Percentiles rank a stretch among this genome's conserved stretches.
phyloP scores from a whole-genome alignment of 2,329 filamentous ascomycete species.

The Phoma sp. region DNA sequence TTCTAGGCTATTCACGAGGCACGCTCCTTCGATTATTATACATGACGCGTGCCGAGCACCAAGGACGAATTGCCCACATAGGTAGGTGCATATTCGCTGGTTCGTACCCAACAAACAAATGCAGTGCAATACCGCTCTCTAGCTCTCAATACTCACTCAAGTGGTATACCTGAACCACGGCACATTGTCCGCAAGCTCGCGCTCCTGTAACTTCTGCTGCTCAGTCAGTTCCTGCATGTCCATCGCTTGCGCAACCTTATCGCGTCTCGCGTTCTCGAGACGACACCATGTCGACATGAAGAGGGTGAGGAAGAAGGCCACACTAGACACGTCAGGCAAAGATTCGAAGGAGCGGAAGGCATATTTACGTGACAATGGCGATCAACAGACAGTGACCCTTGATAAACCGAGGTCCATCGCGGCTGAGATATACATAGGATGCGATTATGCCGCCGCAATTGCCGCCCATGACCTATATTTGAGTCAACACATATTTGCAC shows the following conservation, averaged over 20 bases:
- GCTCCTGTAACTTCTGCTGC: conserved; percentile 61
- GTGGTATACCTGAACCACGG: conserved; percentile 50
- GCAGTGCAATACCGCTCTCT: background rate
- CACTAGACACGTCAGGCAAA: conserved; percentile 34
- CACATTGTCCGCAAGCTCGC: conserved; percentile 64
- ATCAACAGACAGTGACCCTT: conserved; percentile 57
- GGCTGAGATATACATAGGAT: conserved; percentile 56
- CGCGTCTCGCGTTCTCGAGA: conserved; percentile 63
- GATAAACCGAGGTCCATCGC: conserved; percentile 54
- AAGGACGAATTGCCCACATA: no score
- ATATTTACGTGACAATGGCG: conserved; percentile 48
- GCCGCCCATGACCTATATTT: conserved; percentile 53
- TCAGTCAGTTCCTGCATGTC: conserved; percentile 56
- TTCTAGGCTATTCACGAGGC: background rate
- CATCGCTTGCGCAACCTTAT: conserved; percentile 54
- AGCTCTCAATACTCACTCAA: background rate
- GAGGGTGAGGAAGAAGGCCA: conserved; percentile 58
- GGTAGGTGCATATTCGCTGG: background rate
- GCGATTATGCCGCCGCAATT: conserved; percentile 77
- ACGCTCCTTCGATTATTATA: background rate
- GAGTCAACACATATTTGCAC: background rate
- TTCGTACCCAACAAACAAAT: background rate
- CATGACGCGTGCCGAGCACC: no score
- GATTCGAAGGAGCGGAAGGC: background rate
- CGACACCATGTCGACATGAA: conserved; percentile 66